Conservation (phyloP, 169 alveolate genomes). For the Plasmodium vivax region DNA sequence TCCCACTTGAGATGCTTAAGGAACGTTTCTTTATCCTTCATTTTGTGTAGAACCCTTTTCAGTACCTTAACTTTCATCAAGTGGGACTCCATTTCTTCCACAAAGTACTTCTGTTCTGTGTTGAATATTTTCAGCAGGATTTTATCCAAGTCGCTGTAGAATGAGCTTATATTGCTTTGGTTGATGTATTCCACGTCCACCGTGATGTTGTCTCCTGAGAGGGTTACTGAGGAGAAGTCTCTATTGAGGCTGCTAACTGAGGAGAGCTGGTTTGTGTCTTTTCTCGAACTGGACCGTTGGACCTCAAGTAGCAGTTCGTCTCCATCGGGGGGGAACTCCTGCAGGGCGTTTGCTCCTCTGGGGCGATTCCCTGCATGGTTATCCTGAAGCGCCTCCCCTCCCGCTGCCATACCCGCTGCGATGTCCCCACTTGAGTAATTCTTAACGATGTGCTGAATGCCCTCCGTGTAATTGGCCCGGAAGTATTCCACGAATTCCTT, state of each 20-base stretch:
- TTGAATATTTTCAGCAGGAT: slow-evolving; percentile 26
- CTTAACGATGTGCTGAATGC: slow-evolving; percentile 9
- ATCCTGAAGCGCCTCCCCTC: background rate
- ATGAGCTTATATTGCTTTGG: slow-evolving; percentile 32
- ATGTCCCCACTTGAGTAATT: slow-evolving; percentile 6
- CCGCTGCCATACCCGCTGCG: too few species aligned
- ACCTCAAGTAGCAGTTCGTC: background rate
- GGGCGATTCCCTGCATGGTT: background rate
- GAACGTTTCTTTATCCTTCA: slow-evolving; percentile 49
- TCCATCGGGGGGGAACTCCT: background rate
- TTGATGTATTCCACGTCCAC: slow-evolving; percentile 53
- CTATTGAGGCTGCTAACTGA: background rate
- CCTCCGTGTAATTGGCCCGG: background rate
- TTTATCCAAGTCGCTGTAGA: slow-evolving; percentile 67
- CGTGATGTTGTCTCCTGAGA: slow-evolving; percentile 15
- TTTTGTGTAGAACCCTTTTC: slow-evolving; percentile 22
- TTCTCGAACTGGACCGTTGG: background rate
- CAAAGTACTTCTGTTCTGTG: slow-evolving; percentile 68
- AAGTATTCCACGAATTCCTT: slow-evolving; percentile 38
- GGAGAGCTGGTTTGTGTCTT: background rate
- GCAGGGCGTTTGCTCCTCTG: background rate
- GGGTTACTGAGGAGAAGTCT: background rate
- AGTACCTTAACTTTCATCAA: slow-evolving; percentile 51
- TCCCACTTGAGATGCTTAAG: slow-evolving; percentile 35
- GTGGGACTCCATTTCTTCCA: slow-evolving; percentile 69